Percentiles rank a stretch among this genome's conserved stretches.
Conservation (phyloP, 192 early-diverging fungal species). For the Coemansia sp. region DNA sequence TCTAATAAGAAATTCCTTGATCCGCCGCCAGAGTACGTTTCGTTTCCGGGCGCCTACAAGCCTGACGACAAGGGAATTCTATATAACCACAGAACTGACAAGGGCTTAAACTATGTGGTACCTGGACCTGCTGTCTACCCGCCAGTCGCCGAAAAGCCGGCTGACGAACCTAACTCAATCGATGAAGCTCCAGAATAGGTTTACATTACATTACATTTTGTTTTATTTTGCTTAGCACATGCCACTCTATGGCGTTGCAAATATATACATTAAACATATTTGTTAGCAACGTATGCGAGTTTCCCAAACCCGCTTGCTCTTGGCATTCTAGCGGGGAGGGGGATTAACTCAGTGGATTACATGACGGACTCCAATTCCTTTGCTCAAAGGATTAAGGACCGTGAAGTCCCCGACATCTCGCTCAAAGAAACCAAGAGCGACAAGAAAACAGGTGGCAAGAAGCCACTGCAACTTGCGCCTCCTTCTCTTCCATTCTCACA, state of each 20-base stretch:
- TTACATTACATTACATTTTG: no score
- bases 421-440: background rate
- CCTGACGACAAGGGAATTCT: constrained; percentile 12
- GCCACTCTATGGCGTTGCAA: no score
- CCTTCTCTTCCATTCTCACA: background rate
- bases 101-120: constrained; percentile 8
- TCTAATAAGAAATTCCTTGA: background rate
- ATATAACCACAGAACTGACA: background rate
- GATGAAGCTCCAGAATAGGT: no score
- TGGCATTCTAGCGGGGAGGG: no score
- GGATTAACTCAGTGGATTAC: no score
- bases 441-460: background rate
- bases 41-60: constrained; percentile 24
- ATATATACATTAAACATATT: no score
- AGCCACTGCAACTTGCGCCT: background rate
- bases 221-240: no score
- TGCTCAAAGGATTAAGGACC: background rate
- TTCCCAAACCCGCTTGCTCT: no score
- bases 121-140: constrained; percentile 18
- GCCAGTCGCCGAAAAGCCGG: background rate
- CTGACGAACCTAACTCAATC: no score
- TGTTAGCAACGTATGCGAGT: no score
- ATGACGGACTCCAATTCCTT: background rate
- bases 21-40: background rate
- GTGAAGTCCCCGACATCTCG: background rate